These are phyloP conservation scores for Rhizopogon rudus DNA, from an alignment of 768 basidiomycete species.

Conservation along the genomic window DNA sequence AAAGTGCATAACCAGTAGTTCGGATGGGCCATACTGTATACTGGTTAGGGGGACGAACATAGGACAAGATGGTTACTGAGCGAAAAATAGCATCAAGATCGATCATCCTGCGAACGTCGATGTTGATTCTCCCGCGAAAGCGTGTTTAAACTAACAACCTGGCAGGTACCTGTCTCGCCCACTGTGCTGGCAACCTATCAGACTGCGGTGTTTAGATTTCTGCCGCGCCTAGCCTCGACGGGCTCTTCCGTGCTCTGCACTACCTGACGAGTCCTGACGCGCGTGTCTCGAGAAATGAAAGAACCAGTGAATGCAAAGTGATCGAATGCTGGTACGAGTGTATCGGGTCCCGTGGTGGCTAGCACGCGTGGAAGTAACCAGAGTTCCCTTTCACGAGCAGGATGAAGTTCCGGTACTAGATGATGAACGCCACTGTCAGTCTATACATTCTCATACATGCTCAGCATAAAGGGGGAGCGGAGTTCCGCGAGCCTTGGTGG, in stretches of 20 bases:
- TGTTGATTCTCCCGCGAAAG: not conserved
- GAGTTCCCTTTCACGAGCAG: not conserved
- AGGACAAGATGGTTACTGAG: not conserved
- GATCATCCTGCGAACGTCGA: not conserved
- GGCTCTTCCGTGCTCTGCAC: not conserved
- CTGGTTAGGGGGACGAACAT: not conserved
- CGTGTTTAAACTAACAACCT: not conserved
- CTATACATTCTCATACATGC: not conserved
- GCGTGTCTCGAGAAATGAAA: not conserved
- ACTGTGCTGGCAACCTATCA: not conserved
- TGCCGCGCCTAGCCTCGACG: not conserved
- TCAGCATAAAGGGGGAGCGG: not conserved
- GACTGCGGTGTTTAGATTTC: not conserved
- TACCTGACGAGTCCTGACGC: not conserved
- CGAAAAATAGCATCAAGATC: not conserved
- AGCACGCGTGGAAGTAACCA: not conserved
- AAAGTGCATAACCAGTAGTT: not conserved
- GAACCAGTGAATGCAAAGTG: not conserved
- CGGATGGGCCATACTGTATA: not conserved
- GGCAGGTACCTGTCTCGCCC: not conserved
- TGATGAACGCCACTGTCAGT: not conserved
- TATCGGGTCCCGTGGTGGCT: not conserved
- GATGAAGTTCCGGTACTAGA: no score
- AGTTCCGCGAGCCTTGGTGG: not conserved
- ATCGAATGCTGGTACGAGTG: not conserved